These are phyloP conservation scores for Punctularia strigosozonata DNA, from an alignment of 768 basidiomycete genomes.

Conservation along the genomic window DNA sequence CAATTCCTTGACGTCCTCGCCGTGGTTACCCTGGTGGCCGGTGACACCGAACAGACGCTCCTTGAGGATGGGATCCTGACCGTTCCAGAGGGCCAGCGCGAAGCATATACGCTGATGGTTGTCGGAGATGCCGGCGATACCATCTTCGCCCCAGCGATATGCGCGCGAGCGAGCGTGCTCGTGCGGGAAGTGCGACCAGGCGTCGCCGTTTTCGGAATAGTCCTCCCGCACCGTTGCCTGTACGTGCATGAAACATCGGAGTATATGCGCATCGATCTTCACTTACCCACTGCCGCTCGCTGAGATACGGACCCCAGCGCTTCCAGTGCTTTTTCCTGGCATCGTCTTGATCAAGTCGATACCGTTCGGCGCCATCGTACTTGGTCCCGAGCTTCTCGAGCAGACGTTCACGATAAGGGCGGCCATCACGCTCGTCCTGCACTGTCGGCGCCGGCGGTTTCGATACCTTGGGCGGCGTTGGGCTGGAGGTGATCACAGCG, in stretches of 20 bases:
- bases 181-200: constrained; percentile 93
- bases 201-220: constrained; percentile 93
- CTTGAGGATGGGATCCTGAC: constrained; percentile 86
- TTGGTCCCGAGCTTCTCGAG: constrained; percentile 48
- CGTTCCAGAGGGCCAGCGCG: constrained; percentile 90
- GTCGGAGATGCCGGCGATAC: constrained; percentile 93
- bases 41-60: constrained; percentile 95
- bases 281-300: constrained; percentile 93
- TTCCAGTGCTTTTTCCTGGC: constrained; percentile 88
- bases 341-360: constrained; percentile 77
- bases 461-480: constrained; percentile 31
- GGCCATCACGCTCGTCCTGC: constrained; percentile 5
- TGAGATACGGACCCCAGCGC: constrained; percentile 96
- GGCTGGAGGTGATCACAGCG: constrained; percentile 22
- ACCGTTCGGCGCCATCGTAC: constrained; percentile 75
- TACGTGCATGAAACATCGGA: constrained; percentile 6
- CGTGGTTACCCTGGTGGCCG: constrained; percentile 96
- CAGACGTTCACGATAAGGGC: constrained; percentile 53
- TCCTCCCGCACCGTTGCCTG: constrained; percentile 98
- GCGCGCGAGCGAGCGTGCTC: constrained; percentile 88
- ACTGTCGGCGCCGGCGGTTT: constrained; percentile 15
- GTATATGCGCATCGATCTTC: background rate
- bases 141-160: constrained; percentile 99
- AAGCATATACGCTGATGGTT: constrained; percentile 94
- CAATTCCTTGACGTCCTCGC: constrained; percentile 97